Conservation (phyloP, 805 yeast species). For the Candida pseudofarinosa region DNA sequence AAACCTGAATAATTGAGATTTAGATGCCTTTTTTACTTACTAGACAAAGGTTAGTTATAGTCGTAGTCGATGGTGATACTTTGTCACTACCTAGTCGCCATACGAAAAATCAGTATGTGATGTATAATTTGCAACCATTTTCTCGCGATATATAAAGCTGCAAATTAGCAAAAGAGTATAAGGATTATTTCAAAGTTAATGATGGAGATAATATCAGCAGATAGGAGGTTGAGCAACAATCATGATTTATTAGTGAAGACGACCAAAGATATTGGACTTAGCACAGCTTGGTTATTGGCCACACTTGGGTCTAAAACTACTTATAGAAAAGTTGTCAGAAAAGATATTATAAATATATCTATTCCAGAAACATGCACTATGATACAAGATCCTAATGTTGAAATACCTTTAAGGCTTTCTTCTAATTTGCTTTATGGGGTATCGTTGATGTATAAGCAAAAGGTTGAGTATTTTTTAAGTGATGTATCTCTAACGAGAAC, state of each 20-base stretch:
- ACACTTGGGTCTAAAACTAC: slow-evolving; percentile 36
- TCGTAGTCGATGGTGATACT: too few relatives aligned
- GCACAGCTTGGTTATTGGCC: slow-evolving; percentile 36
- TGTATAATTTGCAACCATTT: too few relatives aligned
- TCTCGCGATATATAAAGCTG: too few relatives aligned
- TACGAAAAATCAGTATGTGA: too few relatives aligned
- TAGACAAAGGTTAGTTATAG: too few relatives aligned
- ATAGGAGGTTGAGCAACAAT: neutral
- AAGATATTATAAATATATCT: slow-evolving; percentile 29
- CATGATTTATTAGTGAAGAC: neutral
- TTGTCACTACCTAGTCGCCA: too few relatives aligned
- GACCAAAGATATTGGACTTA: slow-evolving; percentile 9
- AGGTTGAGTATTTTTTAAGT: slow-evolving; percentile 42
- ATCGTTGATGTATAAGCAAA: slow-evolving; percentile 44
- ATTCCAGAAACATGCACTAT: slow-evolving; percentile 40
- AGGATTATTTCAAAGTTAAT: too few relatives aligned
- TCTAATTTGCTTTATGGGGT: slow-evolving; percentile 48
- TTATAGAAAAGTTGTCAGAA: slow-evolving; percentile 23
- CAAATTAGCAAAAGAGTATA: too few relatives aligned
- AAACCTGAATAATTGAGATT: too few relatives aligned
- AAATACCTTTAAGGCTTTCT: slow-evolving; percentile 22
- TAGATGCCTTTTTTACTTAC: too few relatives aligned
- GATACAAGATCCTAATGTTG: slow-evolving; percentile 1
- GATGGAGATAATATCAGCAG: neutral
- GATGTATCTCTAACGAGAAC: slow-evolving; percentile 19